These are phyloP conservation scores for Pyrrhoderma lamaoense DNA, from an alignment of 1,284 basidiomycete species.

Conservation along the genomic window DNA sequence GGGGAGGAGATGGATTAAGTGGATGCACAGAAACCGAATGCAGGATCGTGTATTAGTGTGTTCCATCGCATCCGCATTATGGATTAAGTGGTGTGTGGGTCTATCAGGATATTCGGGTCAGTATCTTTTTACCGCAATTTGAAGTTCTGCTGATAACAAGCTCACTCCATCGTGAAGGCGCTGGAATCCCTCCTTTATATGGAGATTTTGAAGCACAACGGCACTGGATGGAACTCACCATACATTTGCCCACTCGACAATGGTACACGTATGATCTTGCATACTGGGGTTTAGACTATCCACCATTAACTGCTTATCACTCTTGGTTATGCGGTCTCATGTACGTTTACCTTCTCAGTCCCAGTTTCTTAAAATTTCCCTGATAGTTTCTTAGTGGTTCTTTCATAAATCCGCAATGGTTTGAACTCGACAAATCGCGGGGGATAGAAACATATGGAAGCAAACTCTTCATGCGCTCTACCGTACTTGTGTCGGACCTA, in stretches of 20 bases:
- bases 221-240: conserved; percentile 90
- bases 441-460: conserved; percentile 64
- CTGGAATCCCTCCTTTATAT: conserved; percentile 69
- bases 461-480: conserved; percentile 75
- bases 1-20: conserved; percentile 58
- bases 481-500: conserved; percentile 65
- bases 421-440: conserved; percentile 68
- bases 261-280: conserved; percentile 87
- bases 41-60: conserved; percentile 50
- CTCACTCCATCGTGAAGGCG: conserved; percentile 41
- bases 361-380: not conserved
- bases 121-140: conserved; percentile 23
- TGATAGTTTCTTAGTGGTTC: conserved; percentile 44
- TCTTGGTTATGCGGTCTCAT: conserved; percentile 73
- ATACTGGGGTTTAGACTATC: conserved; percentile 93
- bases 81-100: conserved; percentile 63
- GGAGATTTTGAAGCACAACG: conserved; percentile 93
- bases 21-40: conserved; percentile 68
- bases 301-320: conserved; percentile 83
- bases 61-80: conserved; percentile 42
- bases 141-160: conserved; percentile 2
- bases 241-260: conserved; percentile 60
- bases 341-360: conserved; percentile 34
- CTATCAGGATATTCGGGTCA: conserved; percentile 78
- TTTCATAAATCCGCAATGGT: conserved; percentile 65